Conservation (phyloP, 129 eudicot species). For the Kitagawia praeruptora region DNA sequence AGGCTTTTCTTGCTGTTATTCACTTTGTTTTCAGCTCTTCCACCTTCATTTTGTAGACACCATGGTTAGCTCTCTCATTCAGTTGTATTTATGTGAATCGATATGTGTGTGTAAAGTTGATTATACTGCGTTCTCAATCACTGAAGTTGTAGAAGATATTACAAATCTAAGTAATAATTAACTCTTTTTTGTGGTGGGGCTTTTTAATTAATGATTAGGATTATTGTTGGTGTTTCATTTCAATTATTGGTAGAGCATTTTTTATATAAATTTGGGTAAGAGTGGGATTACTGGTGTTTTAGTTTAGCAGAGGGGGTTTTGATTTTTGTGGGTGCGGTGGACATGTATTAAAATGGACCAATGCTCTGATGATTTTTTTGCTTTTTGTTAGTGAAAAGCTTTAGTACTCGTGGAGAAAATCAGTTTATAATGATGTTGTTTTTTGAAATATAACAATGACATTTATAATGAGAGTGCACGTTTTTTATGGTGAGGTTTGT, state of each 20-base stretch:
- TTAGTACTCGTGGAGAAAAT: not conserved
- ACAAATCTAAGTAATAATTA: not conserved
- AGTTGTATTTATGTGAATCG: not conserved
- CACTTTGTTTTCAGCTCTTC: slow-evolving; percentile 24
- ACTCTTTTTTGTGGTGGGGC: not conserved
- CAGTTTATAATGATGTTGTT: not conserved
- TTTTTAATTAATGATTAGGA: not conserved
- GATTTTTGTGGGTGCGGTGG: not conserved
- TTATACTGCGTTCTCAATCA: not conserved
- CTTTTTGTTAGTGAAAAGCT: not conserved
- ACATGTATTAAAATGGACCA: not conserved
- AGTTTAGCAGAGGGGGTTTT: not conserved
- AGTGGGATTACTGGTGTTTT: not conserved
- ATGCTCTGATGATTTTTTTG: not conserved
- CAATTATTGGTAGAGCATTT: not conserved
- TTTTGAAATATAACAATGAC: too few species aligned
- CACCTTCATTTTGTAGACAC: slow-evolving; percentile 32
- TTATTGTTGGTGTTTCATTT: not conserved
- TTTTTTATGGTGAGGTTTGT: not conserved
- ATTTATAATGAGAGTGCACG: not conserved
- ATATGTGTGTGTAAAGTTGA: not conserved
- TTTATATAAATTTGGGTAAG: not conserved
- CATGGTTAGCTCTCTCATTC: slow-evolving; percentile 27
- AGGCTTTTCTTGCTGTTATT: slow-evolving; percentile 26
- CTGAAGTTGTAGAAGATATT: not conserved